Base-by-base conservation (phyloP, 371 early-diverging fungal species). In the Mucor ambiguus region DNA sequence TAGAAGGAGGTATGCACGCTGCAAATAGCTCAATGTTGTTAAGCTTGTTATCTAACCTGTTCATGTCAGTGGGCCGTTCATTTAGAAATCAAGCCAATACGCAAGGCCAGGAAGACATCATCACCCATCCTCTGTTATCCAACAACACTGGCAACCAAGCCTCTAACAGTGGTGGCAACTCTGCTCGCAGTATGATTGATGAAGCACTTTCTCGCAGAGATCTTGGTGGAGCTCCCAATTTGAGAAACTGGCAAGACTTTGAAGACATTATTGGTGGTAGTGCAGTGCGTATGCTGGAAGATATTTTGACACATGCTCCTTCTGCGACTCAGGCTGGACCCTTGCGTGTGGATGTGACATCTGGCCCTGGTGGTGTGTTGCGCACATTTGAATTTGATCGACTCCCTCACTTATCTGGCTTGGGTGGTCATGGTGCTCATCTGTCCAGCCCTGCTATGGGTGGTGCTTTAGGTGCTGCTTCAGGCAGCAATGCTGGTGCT, bases 181-280 rank as follows among this genome's bases (percentile, higher is more conserved):
- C 54, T 18, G 30, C 66, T 33, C 58, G 73, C 37, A 64, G 62
- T 52, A 44, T 43, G 20, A 30, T 67, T 4, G 71, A 64, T 56
- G 73, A 56, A 3, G 29, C 64, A 2, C 54, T 69, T 18, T 46
- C 60, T 44, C 75, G 66, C 55, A 56, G 73, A 60, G 61, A 26
- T 8, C 68, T 67, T 56, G 52, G 63, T 20, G 41, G 41, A 18
- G 41, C 41, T 46, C 38, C 70, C 12, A 76, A 75, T 1, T 67
- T 79, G 24, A 68, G 74, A 49, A 88, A 86, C 56, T 84, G 83
- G 79, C 85, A 87, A 48, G 84, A 89, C 5, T 86, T 92, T 66
- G 91, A 91, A 62, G 89, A 91, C 41, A 74, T 93, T 11, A 76
- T 93, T 44, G 90, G 87, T 20, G 89, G 88, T 5, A 87, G 83